A percentile compares a stretch with the other conserved stretches of the same genome.
phyloP scores from a whole-genome alignment of 345 rosid genomes.

The Sonneratia caseolaris region DNA sequence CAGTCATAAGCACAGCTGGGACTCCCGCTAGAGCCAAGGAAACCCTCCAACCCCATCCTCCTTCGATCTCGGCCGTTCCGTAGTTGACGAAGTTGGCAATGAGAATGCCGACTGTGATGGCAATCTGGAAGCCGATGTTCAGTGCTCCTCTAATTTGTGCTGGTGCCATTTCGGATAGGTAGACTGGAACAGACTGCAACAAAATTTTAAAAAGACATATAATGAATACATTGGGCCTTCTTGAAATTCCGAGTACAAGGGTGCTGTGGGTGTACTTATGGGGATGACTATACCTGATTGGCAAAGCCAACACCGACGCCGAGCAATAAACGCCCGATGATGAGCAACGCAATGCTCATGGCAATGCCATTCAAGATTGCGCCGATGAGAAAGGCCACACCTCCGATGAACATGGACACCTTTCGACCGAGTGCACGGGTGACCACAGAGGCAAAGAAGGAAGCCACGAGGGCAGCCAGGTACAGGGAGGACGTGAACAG shows the following conservation, averaged over 20 bases:
- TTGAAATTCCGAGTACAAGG: too few species aligned
- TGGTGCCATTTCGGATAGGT: slow-evolving; percentile 75
- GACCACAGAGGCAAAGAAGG: slow-evolving; percentile 41
- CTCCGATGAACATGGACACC: slow-evolving; percentile 58
- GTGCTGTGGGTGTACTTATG: too few species aligned
- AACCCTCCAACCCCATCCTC: slow-evolving; percentile 66
- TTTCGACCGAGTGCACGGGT: slow-evolving; percentile 56
- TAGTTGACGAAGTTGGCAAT: slow-evolving; percentile 58
- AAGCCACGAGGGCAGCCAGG: slow-evolving; percentile 55
- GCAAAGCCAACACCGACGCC: slow-evolving; percentile 78
- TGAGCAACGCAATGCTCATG: slow-evolving; percentile 33
- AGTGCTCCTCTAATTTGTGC: slow-evolving; percentile 61
- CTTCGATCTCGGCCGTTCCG: slow-evolving; percentile 34
- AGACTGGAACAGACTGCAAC: slow-evolving; percentile 29
- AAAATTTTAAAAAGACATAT: slow-evolving; percentile 20
- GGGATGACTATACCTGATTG: slow-evolving; percentile 40
- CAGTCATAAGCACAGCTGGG: slow-evolving; percentile 47
- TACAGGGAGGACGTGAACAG: slow-evolving; percentile 12
- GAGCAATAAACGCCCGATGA: slow-evolving; percentile 61
- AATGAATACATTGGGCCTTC: too few species aligned
- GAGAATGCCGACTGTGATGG: slow-evolving; percentile 59
- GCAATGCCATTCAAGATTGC: slow-evolving; percentile 56
- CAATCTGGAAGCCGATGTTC: slow-evolving; percentile 68
- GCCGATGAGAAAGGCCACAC: slow-evolving; percentile 44
- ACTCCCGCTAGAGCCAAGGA: slow-evolving; percentile 57